Evolutionary conservation across 2,329 filamentous ascomycete genomes (phyloP).

Genomic region (Penicillium hesseltinei): DNA sequence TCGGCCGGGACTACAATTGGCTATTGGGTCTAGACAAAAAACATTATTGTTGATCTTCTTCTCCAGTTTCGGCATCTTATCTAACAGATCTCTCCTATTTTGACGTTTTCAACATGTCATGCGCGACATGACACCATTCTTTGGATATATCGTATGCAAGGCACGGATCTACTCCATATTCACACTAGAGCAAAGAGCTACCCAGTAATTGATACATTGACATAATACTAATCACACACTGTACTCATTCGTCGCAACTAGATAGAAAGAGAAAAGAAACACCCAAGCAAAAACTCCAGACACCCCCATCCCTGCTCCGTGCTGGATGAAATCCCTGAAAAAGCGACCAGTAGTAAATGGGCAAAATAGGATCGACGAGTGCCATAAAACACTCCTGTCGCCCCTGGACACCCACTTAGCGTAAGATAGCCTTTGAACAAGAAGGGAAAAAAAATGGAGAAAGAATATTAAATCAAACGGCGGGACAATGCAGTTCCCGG

Average conservation of each 20-base stretch:
- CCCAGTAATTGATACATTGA: slow-evolving; percentile 6
- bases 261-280: slow-evolving; percentile 10
- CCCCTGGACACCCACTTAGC: background rate
- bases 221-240: slow-evolving; percentile 7
- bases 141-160: background rate
- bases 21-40: background rate
- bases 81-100: background rate
- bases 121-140: background rate
- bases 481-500: background rate
- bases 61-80: too few species aligned
- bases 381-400: background rate
- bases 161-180: background rate
- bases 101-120: background rate
- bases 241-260: slow-evolving; percentile 10
- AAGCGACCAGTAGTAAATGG: slow-evolving; percentile 7
- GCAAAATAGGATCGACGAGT: slow-evolving; percentile 1
- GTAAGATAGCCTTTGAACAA: background rate
- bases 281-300: slow-evolving; percentile 14
- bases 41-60: background rate
- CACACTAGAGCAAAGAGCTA: background rate
- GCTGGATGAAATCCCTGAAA: slow-evolving; percentile 18
- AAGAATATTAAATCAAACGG: slow-evolving; percentile 3
- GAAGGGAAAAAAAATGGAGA: slow-evolving; percentile 4
- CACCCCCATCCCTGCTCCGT: slow-evolving; percentile 19
- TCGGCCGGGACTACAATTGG: background rate